Evolutionary conservation across 1,284 basidiomycete genomes (phyloP).

Genomic region (Malassezia cuniculi): DNA sequence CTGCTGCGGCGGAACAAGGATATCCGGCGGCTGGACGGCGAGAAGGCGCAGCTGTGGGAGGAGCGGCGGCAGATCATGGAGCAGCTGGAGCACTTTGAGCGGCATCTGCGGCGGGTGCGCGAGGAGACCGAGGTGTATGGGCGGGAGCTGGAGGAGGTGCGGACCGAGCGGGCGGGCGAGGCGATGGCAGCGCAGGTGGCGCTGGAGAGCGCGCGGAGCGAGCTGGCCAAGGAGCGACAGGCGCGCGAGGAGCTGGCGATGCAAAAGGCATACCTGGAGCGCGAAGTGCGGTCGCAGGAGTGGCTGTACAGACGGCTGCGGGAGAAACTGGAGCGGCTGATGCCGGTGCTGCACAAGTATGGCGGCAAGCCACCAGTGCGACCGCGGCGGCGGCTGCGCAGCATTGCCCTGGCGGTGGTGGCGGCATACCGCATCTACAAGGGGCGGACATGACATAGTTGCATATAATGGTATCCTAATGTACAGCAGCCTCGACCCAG

Average conservation of each 20-base stretch:
- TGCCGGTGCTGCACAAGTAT: neutral
- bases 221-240: slow-evolving; percentile 4
- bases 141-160: slow-evolving; percentile 6
- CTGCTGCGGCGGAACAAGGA: slow-evolving; percentile 6
- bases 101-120: slow-evolving; percentile 12
- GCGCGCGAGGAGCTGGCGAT: slow-evolving; percentile 1
- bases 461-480: neutral
- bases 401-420: slow-evolving; percentile 5
- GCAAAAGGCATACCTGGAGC: slow-evolving; percentile 11
- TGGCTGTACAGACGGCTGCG: slow-evolving; percentile 9
- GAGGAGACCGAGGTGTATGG: slow-evolving; percentile 14
- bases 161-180: neutral
- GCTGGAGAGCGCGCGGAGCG: neutral
- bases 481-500: slow-evolving; percentile 3
- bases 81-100: slow-evolving; percentile 13
- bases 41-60: slow-evolving; percentile 13
- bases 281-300: slow-evolving; percentile 4
- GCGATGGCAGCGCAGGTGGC: neutral
- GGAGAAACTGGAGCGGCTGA: neutral
- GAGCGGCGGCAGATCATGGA: slow-evolving; percentile 12
- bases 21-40: slow-evolving; percentile 8
- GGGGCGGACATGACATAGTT: neutral
- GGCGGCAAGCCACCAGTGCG: neutral
- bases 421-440: neutral
- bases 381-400: slow-evolving; percentile 1